Evolutionary conservation across 768 basidiomycete species (phyloP).

Genomic region (Ramaria sp.): DNA sequence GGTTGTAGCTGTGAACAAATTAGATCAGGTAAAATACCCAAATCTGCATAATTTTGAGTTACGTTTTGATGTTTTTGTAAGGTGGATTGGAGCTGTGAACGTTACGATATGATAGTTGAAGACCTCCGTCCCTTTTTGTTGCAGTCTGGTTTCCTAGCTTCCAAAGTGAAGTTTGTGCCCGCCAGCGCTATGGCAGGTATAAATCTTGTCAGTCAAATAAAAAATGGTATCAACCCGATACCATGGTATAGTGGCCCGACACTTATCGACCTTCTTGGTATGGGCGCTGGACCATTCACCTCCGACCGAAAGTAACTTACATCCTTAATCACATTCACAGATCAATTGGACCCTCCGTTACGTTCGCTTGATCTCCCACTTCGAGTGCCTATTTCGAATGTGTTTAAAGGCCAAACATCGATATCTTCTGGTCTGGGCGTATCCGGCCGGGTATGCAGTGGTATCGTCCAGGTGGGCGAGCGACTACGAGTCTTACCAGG

Average conservation of each 20-base stretch:
- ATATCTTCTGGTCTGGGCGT: constrained; percentile 56
- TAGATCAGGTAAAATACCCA: constrained; percentile 57
- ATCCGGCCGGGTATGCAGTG: constrained; percentile 75
- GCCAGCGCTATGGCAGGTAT: constrained; percentile 86
- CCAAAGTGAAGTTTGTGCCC: constrained; percentile 77
- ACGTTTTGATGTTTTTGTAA: constrained; percentile 20
- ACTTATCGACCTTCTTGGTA: constrained; percentile 75
- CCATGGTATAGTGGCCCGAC: constrained; percentile 84
- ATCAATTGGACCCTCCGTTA: constrained; percentile 68
- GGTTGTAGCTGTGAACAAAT: constrained; percentile 88
- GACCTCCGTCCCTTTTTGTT: constrained; percentile 69
- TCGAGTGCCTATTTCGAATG: constrained; percentile 86
- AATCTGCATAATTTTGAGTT: not conserved
- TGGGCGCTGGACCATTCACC: constrained; percentile 11
- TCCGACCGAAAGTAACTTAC: not conserved
- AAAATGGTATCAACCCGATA: constrained; percentile 33
- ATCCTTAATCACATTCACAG: constrained; percentile 26
- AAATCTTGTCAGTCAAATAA: constrained; percentile 52
- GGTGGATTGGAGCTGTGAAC: constrained; percentile 79
- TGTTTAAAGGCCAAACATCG: constrained; percentile 82
- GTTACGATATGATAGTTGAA: constrained; percentile 78
- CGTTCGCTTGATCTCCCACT: constrained; percentile 69
- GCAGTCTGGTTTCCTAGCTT: constrained; percentile 76
- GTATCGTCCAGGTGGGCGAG: constrained; percentile 89
- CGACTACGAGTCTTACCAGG: constrained; percentile 79